Percentiles rank a stretch among this genome's conserved stretches.
Conservation (phyloP, 2,329 filamentous ascomycete species). For the Leptographium wingfieldii region DNA sequence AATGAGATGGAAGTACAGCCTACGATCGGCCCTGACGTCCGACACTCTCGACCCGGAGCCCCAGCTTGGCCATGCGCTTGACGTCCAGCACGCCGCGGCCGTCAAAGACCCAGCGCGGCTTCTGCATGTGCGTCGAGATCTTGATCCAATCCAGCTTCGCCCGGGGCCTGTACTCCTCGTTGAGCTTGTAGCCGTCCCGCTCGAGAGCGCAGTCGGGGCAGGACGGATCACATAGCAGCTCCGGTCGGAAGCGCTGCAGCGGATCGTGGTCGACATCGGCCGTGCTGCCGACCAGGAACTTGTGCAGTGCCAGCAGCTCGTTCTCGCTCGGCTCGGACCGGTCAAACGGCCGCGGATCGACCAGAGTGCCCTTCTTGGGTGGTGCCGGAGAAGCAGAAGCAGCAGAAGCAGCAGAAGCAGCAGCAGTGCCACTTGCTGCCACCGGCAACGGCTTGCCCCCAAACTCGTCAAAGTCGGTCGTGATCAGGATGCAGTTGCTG, state of each 20-base stretch:
- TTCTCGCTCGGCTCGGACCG: slow-evolving; percentile 24
- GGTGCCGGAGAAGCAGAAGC: background rate
- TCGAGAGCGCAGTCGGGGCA: slow-evolving; percentile 37
- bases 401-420: background rate
- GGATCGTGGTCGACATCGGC: slow-evolving; percentile 25
- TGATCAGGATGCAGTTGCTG: slow-evolving; percentile 38
- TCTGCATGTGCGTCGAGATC: slow-evolving; percentile 35
- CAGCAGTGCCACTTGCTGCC: background rate
- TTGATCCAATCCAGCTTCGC: slow-evolving; percentile 38
- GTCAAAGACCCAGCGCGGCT: slow-evolving; percentile 44
- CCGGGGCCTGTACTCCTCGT: slow-evolving; percentile 30
- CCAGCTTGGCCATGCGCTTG: slow-evolving; percentile 34
- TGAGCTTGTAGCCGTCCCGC: slow-evolving; percentile 11
- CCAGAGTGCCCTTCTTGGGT: slow-evolving; percentile 20
- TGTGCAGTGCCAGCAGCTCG: slow-evolving; percentile 35
- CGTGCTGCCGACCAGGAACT: slow-evolving; percentile 24
- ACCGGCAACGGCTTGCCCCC: slow-evolving; percentile 18
- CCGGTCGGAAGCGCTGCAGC: slow-evolving; percentile 29
- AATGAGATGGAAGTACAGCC: too few relatives aligned
- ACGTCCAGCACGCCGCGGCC: slow-evolving; percentile 41
- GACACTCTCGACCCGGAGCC: slow-evolving; percentile 38
- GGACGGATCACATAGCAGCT: slow-evolving; percentile 30
- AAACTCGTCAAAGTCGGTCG: slow-evolving; percentile 46
- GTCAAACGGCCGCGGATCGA: slow-evolving; percentile 35
- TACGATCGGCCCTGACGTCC: slow-evolving; percentile 26